Conservation (phyloP, 2,329 filamentous ascomycete species). For the Pyrenochaeta sp. region DNA sequence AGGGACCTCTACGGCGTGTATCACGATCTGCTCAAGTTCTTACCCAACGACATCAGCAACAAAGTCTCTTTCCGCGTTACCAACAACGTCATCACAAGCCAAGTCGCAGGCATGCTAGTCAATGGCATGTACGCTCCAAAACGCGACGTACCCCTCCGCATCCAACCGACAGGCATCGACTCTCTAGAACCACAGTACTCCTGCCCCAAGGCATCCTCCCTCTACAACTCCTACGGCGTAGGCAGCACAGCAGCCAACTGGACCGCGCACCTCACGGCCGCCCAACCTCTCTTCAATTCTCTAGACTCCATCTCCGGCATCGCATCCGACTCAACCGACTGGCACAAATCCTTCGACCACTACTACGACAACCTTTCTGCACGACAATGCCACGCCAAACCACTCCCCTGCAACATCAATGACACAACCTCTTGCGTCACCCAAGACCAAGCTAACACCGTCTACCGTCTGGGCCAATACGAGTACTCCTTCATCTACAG, state of each 20-base stretch:
- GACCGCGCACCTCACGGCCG: conserved; percentile 69
- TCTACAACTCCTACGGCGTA: conserved; percentile 57
- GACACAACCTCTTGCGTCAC: conserved; percentile 66
- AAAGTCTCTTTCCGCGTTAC: conserved; percentile 75
- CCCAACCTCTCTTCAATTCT: conserved; percentile 62
- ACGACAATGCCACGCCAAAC: conserved; percentile 76
- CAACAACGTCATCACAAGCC: conserved; percentile 82
- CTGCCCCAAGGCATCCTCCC: conserved; percentile 63
- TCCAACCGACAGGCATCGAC: conserved; percentile 68
- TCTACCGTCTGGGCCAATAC: conserved; percentile 80
- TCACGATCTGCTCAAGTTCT: conserved; percentile 71
- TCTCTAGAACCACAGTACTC: conserved; percentile 77
- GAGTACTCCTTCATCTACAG: conserved; percentile 84
- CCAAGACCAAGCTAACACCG: conserved; percentile 69
- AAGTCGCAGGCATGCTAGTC: conserved; percentile 79
- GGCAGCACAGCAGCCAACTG: conserved; percentile 60
- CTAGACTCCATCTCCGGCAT: conserved; percentile 77
- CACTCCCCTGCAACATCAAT: conserved; percentile 71
- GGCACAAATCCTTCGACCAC: conserved; percentile 78
- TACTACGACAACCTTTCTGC: conserved; percentile 87
- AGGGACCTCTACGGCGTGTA: conserved; percentile 81
- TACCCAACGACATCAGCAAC: conserved; percentile 61
- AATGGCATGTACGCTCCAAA: conserved; percentile 65
- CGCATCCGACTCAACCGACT: conserved; percentile 62
- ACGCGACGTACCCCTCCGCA: conserved; percentile 48